These are phyloP conservation scores for Moniliella sp. DNA, from an alignment of 1,284 basidiomycete species.

Conservation along the genomic window DNA sequence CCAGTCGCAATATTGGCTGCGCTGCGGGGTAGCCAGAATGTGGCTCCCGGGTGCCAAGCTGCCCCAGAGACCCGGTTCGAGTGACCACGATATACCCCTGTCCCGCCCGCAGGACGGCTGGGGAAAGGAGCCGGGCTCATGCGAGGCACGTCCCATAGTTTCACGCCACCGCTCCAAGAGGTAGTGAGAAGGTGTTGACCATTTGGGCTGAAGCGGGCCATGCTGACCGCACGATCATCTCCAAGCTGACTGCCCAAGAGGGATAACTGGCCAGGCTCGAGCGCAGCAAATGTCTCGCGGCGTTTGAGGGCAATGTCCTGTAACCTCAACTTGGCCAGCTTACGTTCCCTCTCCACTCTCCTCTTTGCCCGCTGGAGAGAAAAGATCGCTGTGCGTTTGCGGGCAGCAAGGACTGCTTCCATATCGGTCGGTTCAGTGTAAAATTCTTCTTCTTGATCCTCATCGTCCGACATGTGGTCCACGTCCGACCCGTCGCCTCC, in stretches of 20 bases:
- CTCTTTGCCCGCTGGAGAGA: constrained; percentile 84
- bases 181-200: constrained; percentile 67
- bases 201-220: constrained; percentile 83
- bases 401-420: constrained; percentile 59
- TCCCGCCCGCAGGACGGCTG: no score
- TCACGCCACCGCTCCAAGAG: constrained; percentile 82
- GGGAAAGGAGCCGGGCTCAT: no score
- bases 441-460: constrained; percentile 64
- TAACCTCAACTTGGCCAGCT: constrained; percentile 67
- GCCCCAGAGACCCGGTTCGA: no score
- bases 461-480: constrained; percentile 1
- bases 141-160: constrained; percentile 79
- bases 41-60: constrained; percentile 89
- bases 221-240: constrained; percentile 76
- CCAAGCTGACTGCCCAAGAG: constrained; percentile 93
- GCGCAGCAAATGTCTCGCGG: constrained; percentile 63
- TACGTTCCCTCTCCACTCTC: constrained; percentile 65
- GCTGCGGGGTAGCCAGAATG: constrained; percentile 49
- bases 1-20: constrained; percentile 71
- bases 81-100: constrained; percentile 41
- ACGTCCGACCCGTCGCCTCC: constrained; percentile 41
- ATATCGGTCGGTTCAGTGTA: constrained; percentile 72
- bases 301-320: constrained; percentile 71
- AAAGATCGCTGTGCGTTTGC: constrained; percentile 65
- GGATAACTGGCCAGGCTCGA: constrained; percentile 69